Percentiles rank a stretch among this genome's conserved stretches.
phyloP scores from a whole-genome alignment of 441 rosid species.

The Biscutella laevigata region DNA sequence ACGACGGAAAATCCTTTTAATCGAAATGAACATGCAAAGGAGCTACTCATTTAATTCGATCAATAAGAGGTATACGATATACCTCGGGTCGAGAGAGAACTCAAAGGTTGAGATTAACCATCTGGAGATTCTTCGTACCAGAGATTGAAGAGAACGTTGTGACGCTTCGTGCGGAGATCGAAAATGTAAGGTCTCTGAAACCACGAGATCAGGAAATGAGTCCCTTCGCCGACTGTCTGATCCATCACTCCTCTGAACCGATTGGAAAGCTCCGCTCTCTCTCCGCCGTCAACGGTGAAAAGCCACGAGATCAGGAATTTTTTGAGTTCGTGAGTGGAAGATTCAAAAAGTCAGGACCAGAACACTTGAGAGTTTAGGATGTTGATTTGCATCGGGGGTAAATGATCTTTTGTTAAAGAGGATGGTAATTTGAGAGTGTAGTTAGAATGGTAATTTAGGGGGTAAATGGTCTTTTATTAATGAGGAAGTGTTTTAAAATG shows the following conservation, averaged over 20 bases:
- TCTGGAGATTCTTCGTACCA: conserved; percentile 97
- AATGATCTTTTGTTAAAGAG: no score
- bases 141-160: conserved; percentile 88
- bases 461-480: no score
- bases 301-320: conserved; percentile 52
- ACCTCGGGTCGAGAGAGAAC: conserved; percentile 94
- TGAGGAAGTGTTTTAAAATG: no score
- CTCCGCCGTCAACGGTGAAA: conserved; percentile 92
- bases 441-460: no score
- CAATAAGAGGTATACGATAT: neutral
- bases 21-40: no score
- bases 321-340: no score
- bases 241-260: conserved; percentile 82
- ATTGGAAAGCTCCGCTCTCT: conserved; percentile 84
- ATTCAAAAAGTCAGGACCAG: no score
- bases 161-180: conserved; percentile 82
- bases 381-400: no score
- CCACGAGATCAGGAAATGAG: conserved; percentile 81
- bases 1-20: no score
- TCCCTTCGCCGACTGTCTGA: conserved; percentile 71
- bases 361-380: no score
- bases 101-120: conserved; percentile 94
- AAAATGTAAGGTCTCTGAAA: conserved; percentile 81
- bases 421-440: no score
- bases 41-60: no score